Conservation (phyloP, 164 flowering plant genomes). For the Paratinospora sagittata region DNA sequence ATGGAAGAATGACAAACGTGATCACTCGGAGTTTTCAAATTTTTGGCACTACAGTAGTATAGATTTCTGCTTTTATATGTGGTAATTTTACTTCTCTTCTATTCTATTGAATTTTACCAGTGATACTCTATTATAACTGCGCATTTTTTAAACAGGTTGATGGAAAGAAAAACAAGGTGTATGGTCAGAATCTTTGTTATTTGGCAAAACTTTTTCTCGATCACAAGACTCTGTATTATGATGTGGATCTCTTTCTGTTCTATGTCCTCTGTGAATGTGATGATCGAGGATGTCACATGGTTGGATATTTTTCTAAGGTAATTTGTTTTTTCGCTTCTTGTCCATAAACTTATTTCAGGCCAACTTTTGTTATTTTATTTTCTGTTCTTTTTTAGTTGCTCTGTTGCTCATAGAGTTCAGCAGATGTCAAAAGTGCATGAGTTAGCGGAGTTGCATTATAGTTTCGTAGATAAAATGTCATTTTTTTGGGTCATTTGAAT, state of each 20-base stretch:
- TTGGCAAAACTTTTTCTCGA: slow-evolving; percentile 94
- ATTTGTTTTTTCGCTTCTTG: neutral
- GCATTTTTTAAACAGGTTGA: slow-evolving; percentile 63
- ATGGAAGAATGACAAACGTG: no score
- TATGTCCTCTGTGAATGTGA: slow-evolving; percentile 96
- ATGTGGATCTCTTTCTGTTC: slow-evolving; percentile 90
- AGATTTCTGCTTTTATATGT: neutral
- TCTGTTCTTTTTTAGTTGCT: neutral
- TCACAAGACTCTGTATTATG: slow-evolving; percentile 98
- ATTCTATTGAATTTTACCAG: neutral
- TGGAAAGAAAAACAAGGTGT: slow-evolving; percentile 98
- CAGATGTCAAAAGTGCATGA: neutral
- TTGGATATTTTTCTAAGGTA: slow-evolving; percentile 99
- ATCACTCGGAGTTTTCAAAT: no score
- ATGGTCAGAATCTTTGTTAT: slow-evolving; percentile 94
- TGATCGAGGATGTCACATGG: slow-evolving; percentile 99
- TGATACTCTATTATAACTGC: neutral
- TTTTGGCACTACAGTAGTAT: no score
- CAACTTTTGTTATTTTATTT: neutral
- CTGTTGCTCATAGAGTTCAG: neutral
- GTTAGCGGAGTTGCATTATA: neutral
- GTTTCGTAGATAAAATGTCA: neutral
- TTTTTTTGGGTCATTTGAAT: no score
- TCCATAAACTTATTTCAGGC: neutral
- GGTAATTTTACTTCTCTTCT: neutral